Base-by-base conservation (phyloP, 2,329 filamentous ascomycete species). In the Bimuria novae-zelandiae region DNA sequence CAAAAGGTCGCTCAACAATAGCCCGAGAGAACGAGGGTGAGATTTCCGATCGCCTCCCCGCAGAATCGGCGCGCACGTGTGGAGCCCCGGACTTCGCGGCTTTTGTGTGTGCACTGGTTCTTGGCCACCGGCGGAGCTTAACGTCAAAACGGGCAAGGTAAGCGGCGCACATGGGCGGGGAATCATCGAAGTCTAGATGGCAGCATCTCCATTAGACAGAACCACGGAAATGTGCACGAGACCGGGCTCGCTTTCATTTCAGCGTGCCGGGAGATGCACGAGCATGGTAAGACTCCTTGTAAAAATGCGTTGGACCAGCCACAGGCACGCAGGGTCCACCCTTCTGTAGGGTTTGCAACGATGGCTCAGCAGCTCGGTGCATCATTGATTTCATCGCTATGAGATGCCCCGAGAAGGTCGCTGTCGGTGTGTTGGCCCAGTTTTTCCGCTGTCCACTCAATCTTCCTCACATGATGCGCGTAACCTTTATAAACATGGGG, bases 381-480 rank as follows among this genome's bases (percentile, higher is more conserved):
- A 49, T 35, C 41, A 30, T 44, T 32, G 16, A 23, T 11, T 4
- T 21, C 33, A 54, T 68, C 62, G 67, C 66, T 64, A 57, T 60
- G 64, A 72, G 64, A 67, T 71, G 51, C 40, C 60, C 69, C 69
- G 68, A 72, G 58, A 36, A 7, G 33, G 8, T 17, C 14, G 33
- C n/a, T n/a, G 33, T 16, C 59, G 41, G 58, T 45, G 51, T 50
- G 45, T 37, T 51, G 50, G n/a, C n/a, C n/a, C n/a, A n/a, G n/a
- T n/a, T n/a, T 61, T 57, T 61, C 58, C 41, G 49, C 42, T 33
- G 27, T 32, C 25, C 25, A 27, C 10, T 10, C 33, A 43, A 7
- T 14, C 42, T 50, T 49, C 40, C 50, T 50, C 59, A 52, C 51
- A 52, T 59, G 55, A 57, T 49, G 47, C 44, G 44, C 48, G 4